Percentiles rank a stretch among this genome's conserved stretches.
These are phyloP conservation scores for Raffaelea arxii DNA, from an alignment of 2,329 filamentous ascomycete species.

Conservation along the genomic window DNA sequence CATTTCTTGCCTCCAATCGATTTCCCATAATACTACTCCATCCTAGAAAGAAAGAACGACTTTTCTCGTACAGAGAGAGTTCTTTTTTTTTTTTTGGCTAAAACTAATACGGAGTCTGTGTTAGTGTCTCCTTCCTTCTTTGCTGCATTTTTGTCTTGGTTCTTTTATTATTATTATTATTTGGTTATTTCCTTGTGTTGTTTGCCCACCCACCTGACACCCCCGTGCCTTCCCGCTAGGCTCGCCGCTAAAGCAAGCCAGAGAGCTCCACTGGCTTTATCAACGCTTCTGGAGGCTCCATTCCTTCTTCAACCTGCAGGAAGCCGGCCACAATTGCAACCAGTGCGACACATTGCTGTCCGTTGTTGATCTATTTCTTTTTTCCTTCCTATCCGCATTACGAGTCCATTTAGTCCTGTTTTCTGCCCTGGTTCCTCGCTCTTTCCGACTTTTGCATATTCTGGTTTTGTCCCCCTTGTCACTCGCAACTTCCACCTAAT, in stretches of 20 bases:
- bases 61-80: too few species aligned
- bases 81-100: too few species aligned
- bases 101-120: too few species aligned
- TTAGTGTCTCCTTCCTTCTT: neutral
- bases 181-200: too few species aligned
- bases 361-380: neutral
- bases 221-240: slow-evolving; percentile 6
- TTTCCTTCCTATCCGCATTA: neutral
- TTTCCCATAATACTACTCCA: too few species aligned
- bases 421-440: neutral
- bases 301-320: neutral
- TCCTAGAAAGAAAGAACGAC: too few species aligned
- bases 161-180: too few species aligned
- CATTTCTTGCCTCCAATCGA: too few species aligned
- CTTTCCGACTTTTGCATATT: neutral
- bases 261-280: neutral
- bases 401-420: neutral
- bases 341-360: neutral
- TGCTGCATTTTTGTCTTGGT: neutral
- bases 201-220: slow-evolving; percentile 2
- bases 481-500: too few species aligned
- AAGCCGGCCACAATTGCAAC: too few species aligned
- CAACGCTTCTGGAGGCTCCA: too few species aligned
- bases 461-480: too few species aligned
- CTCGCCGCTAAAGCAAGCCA: slow-evolving; percentile 7